Percentiles rank a stretch among this genome's conserved stretches.
Evolutionary conservation across 768 basidiomycete species (phyloP).

Genomic region (Lactarius tabidus): DNA sequence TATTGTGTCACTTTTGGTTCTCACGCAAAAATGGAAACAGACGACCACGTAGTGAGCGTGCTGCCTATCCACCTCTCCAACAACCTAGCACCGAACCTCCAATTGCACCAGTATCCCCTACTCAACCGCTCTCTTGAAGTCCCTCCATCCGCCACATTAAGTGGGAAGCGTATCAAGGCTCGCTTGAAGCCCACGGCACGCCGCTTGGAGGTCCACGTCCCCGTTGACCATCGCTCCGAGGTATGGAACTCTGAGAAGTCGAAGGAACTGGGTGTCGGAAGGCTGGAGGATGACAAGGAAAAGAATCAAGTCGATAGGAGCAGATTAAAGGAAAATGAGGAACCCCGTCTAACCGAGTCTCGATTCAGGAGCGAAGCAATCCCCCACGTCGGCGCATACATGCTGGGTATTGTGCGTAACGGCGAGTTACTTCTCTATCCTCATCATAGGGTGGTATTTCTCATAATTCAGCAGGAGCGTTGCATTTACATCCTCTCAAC

Average conservation of each 20-base stretch:
- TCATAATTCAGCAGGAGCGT: slow-evolving; percentile 44
- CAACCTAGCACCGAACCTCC: slow-evolving; percentile 55
- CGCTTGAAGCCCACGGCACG: slow-evolving; percentile 61
- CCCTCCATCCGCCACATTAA: slow-evolving; percentile 67
- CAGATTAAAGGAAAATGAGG: slow-evolving; percentile 30
- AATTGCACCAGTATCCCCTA: slow-evolving; percentile 80
- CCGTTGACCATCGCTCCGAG: slow-evolving; percentile 73
- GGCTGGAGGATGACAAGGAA: slow-evolving; percentile 71
- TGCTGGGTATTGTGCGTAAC: slow-evolving; percentile 73
- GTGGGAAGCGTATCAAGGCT: slow-evolving; percentile 74
- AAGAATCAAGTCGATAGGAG: slow-evolving; percentile 57
- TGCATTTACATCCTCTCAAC: slow-evolving; percentile 74
- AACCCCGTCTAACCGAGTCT: slow-evolving; percentile 60
- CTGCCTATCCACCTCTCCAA: slow-evolving; percentile 74
- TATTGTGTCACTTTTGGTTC: background rate
- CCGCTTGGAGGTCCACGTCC: slow-evolving; percentile 73
- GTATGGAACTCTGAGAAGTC: slow-evolving; percentile 77
- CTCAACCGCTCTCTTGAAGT: slow-evolving; percentile 67
- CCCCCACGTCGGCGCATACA: slow-evolving; percentile 57
- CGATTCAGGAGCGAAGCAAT: slow-evolving; percentile 72
- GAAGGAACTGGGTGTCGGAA: slow-evolving; percentile 59
- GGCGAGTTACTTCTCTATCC: slow-evolving; percentile 42
- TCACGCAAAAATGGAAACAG: slow-evolving; percentile 27
- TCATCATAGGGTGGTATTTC: background rate
- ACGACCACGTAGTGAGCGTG: slow-evolving; percentile 62